These are phyloP conservation scores for Blastobotrys arbuscula DNA, from an alignment of 1,139 yeast species.

Conservation along the genomic window DNA sequence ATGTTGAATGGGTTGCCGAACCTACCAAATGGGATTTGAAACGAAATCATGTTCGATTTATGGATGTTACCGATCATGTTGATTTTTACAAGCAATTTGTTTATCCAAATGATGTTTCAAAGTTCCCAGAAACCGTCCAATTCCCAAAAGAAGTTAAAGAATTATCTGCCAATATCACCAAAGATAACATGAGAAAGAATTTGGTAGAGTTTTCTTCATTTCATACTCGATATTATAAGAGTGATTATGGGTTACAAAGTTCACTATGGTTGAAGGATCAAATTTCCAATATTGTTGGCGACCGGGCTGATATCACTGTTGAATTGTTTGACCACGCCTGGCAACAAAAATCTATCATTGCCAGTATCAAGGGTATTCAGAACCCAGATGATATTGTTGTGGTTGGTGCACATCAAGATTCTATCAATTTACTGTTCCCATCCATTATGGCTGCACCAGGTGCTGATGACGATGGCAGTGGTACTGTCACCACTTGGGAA, in stretches of 20 bases:
- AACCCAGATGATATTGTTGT: conserved; percentile 48
- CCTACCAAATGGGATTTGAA: conserved; percentile 50
- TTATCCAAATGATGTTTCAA: not conserved
- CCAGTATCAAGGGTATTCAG: conserved; percentile 38
- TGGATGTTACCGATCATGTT: conserved; percentile 59
- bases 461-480: conserved; percentile 93
- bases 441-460: conserved; percentile 75
- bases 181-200: conserved; percentile 45
- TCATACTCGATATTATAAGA: conserved; percentile 75
- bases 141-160: conserved; percentile 40
- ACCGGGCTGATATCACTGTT: conserved; percentile 33
- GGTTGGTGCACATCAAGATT: conserved; percentile 88
- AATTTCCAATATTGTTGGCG: conserved; percentile 40
- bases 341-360: conserved; percentile 55
- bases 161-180: conserved; percentile 42
- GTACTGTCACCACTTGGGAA: conserved; percentile 74
- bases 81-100: conserved; percentile 20
- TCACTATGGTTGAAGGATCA: conserved; percentile 63
- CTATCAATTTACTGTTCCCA: conserved; percentile 73
- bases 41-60: conserved; percentile 52
- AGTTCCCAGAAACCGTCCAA: conserved; percentile 48
- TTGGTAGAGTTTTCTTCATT: conserved; percentile 64
- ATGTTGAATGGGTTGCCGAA: conserved; percentile 47
- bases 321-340: conserved; percentile 47
- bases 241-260: conserved; percentile 62